Evolutionary conservation across 2,329 filamentous ascomycete genomes (phyloP).

Genomic region (Geosmithia morbida): DNA sequence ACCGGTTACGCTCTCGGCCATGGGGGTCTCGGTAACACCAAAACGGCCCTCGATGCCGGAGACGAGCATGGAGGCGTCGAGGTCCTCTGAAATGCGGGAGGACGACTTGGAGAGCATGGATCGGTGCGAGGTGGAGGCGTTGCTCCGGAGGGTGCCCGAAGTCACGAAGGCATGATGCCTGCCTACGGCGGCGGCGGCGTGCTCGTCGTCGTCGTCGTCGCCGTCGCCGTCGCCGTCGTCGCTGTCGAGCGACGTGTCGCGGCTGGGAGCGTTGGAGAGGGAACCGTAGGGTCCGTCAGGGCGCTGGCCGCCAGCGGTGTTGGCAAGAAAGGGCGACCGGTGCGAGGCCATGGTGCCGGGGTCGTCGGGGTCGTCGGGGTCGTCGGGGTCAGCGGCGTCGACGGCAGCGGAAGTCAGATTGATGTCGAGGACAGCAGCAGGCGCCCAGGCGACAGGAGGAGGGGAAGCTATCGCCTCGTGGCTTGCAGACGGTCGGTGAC

Average conservation of each 20-base stretch:
- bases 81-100: conserved; percentile 29
- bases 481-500: not conserved
- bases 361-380: conserved; percentile 9
- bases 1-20: conserved; percentile 20
- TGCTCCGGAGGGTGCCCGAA: conserved; percentile 17
- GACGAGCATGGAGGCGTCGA: conserved; percentile 34
- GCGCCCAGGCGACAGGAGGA: not conserved
- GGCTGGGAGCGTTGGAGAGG: conserved; percentile 18
- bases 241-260: conserved; percentile 19
- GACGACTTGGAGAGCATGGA: conserved; percentile 16
- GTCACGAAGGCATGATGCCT: conserved; percentile 18
- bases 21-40: conserved; percentile 30
- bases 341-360: conserved; percentile 18
- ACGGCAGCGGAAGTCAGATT: too few species aligned
- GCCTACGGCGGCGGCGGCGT: conserved; percentile 11
- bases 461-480: conserved; percentile 3
- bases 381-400: too few species aligned
- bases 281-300: conserved; percentile 21
- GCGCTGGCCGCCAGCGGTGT: conserved; percentile 9
- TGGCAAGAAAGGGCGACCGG: conserved; percentile 19
- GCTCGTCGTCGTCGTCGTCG: conserved; percentile 14
- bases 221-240: conserved; percentile 14
- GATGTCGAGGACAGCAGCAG: conserved; percentile 3
- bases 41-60: conserved; percentile 39
- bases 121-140: conserved; percentile 11